Conservation (phyloP, 257 asterid species). For the Solanum appendiculatum region DNA sequence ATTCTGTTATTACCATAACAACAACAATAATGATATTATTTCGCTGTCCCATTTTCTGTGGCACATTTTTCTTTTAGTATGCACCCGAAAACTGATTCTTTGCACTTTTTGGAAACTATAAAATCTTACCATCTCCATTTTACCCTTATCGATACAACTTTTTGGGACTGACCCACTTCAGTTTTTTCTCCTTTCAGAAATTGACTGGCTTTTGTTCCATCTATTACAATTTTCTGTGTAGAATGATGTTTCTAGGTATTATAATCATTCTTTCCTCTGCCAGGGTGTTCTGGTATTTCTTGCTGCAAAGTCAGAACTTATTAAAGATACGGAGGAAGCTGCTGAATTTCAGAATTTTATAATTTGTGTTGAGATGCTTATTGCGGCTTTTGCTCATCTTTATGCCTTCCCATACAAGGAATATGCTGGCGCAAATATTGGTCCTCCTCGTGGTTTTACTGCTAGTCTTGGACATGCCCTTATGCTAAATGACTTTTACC, state of each 20-base stretch:
- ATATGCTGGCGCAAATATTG: slow-evolving; percentile 93
- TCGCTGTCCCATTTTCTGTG: background rate
- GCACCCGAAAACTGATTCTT: background rate
- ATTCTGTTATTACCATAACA: background rate
- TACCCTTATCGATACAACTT: background rate
- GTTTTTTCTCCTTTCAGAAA: background rate
- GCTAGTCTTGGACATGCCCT: slow-evolving; percentile 91
- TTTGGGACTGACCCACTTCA: background rate
- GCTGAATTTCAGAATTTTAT: slow-evolving; percentile 82
- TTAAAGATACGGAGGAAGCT: slow-evolving; percentile 78
- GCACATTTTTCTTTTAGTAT: background rate
- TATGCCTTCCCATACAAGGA: slow-evolving; percentile 94
- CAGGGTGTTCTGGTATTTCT: slow-evolving; percentile 96
- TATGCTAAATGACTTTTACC: slow-evolving; percentile 80
- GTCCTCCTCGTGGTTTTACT: slow-evolving; percentile 49
- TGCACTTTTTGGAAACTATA: background rate
- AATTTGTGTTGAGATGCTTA: slow-evolving; percentile 92
- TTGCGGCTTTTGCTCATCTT: slow-evolving; percentile 89
- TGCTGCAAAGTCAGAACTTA: slow-evolving; percentile 76
- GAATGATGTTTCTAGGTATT: background rate
- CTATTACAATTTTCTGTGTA: background rate
- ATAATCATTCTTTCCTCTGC: background rate
- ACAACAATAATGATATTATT: background rate
- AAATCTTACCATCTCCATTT: background rate
- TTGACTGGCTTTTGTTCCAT: background rate